Conservation (phyloP, 805 yeast species). For the Starmera pachycereana region DNA sequence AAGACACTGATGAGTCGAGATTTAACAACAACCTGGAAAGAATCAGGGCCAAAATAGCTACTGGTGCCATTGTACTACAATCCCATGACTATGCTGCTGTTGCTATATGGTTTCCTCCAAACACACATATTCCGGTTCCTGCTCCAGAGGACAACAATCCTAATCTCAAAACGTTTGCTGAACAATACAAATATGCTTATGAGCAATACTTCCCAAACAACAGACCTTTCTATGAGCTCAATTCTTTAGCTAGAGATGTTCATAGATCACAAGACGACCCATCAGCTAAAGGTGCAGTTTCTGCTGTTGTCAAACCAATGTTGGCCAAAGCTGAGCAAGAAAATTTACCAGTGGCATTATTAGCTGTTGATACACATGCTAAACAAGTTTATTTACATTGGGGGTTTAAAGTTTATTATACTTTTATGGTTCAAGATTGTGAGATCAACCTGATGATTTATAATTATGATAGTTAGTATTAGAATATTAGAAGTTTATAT, state of each 20-base stretch:
- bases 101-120: background rate
- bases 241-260: slow-evolving; percentile 9
- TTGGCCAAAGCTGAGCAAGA: slow-evolving; percentile 8
- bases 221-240: slow-evolving; percentile 10
- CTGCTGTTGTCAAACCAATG: slow-evolving; percentile 12
- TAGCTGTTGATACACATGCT: slow-evolving; percentile 11
- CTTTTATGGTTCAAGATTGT: slow-evolving; percentile 5
- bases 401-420: slow-evolving; percentile 10
- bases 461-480: no score
- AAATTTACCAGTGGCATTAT: slow-evolving; percentile 9
- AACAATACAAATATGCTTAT: background rate
- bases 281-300: slow-evolving; percentile 7
- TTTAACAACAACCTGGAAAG: no score
- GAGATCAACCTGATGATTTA: slow-evolving; percentile 1
- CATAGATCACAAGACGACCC: background rate
- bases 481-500: no score
- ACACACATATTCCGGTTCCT: background rate
- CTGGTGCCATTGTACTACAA: background rate
- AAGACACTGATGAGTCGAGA: no score
- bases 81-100: background rate
- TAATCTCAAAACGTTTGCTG: background rate
- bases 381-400: slow-evolving; percentile 10
- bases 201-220: background rate
- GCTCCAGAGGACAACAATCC: background rate
- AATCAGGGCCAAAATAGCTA: background rate